Evolutionary conservation across 192 early-diverging fungal species (phyloP).

Genomic region (Neocallimastix lanati): DNA sequence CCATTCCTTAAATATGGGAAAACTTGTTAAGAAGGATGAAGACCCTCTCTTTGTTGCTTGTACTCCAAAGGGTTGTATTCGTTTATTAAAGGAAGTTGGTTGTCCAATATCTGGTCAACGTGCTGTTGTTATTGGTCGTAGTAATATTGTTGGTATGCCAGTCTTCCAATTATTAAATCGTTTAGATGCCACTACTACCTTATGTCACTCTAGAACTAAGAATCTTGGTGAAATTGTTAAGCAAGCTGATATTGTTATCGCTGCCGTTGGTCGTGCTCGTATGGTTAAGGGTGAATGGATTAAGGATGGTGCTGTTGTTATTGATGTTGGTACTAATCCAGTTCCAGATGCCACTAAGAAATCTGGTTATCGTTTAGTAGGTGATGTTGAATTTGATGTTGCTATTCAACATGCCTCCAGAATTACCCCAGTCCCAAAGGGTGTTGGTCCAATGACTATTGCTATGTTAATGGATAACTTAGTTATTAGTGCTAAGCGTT

Average conservation of each 20-base stretch:
- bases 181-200: constrained; percentile 76
- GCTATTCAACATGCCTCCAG: constrained; percentile 51
- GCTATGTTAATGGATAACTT: constrained; percentile 93
- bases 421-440: constrained; percentile 84
- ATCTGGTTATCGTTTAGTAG: constrained; percentile 74
- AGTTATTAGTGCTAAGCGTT: constrained; percentile 53
- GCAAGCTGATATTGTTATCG: constrained; percentile 75
- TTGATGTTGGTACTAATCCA: constrained; percentile 95
- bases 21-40: constrained; percentile 60
- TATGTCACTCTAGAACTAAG: constrained; percentile 74
- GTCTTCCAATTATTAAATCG: constrained; percentile 63
- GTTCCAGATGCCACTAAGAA: constrained; percentile 72
- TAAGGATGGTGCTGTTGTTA: constrained; percentile 79
- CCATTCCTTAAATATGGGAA: constrained; percentile 84
- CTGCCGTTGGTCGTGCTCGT: constrained; percentile 65
- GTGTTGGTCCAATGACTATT: constrained; percentile 99
- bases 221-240: constrained; percentile 60
- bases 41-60: constrained; percentile 80
- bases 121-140: constrained; percentile 91
- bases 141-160: constrained; percentile 87
- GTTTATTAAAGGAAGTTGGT: constrained; percentile 53
- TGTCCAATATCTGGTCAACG: constrained; percentile 36
- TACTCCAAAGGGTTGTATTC: constrained; percentile 88
- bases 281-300: constrained; percentile 85
- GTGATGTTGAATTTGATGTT: constrained; percentile 73